Conservation (phyloP, 2,329 filamentous ascomycete genomes). For the Fusarium ramigenum region DNA sequence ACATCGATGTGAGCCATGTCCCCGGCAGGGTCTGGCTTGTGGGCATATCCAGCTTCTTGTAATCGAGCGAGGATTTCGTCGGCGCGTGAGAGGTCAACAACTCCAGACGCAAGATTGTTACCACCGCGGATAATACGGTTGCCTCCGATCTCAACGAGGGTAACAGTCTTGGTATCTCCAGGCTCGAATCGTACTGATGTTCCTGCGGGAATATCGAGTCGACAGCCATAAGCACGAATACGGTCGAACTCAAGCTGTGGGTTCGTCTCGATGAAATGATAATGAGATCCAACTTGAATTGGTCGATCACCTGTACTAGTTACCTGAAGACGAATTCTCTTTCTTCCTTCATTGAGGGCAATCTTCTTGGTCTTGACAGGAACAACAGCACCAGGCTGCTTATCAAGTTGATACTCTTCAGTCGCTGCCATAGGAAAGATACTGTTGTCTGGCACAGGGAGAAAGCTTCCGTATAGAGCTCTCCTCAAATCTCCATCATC, state of each 20-base stretch:
- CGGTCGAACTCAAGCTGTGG: slow-evolving; percentile 90
- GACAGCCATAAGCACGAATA: slow-evolving; percentile 80
- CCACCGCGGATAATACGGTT: slow-evolving; percentile 83
- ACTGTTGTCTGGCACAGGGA: slow-evolving; percentile 77
- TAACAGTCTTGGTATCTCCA: slow-evolving; percentile 90
- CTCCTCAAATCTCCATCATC: slow-evolving; percentile 88
- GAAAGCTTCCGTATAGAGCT: slow-evolving; percentile 90
- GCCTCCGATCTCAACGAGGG: slow-evolving; percentile 87
- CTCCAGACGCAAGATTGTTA: slow-evolving; percentile 79
- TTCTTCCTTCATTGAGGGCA: slow-evolving; percentile 76
- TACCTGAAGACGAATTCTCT: slow-evolving; percentile 77
- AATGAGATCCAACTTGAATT: slow-evolving; percentile 93
- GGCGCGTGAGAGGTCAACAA: slow-evolving; percentile 69
- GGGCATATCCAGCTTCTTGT: slow-evolving; percentile 79
- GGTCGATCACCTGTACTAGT: slow-evolving; percentile 89
- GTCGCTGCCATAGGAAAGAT: slow-evolving; percentile 73
- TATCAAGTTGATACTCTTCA: slow-evolving; percentile 71
- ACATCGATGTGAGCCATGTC: slow-evolving; percentile 65
- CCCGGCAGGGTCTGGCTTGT: slow-evolving; percentile 72
- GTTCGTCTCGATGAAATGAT: slow-evolving; percentile 97
- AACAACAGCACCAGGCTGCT: slow-evolving; percentile 83
- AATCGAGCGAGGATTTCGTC: slow-evolving; percentile 74
- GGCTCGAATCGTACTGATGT: slow-evolving; percentile 95
- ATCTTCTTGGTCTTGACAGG: slow-evolving; percentile 74
- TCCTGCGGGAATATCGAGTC: slow-evolving; percentile 89